These are phyloP conservation scores for Cutaneotrichosporon arboriforme DNA, from an alignment of 1,284 basidiomycete species.

Conservation along the genomic window DNA sequence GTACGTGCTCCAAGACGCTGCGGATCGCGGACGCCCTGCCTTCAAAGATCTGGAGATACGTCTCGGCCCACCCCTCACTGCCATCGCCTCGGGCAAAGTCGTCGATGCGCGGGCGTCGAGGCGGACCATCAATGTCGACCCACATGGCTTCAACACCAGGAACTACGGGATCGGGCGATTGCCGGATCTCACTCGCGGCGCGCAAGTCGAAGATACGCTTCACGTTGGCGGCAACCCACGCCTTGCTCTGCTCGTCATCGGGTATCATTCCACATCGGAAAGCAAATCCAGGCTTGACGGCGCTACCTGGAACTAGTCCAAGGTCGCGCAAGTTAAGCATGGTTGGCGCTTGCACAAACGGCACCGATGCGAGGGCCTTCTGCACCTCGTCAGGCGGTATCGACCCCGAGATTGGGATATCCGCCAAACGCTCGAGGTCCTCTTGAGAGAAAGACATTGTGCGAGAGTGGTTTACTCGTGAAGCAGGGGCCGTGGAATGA, in stretches of 20 bases:
- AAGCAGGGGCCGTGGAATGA: too few species aligned
- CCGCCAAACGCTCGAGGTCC: constrained; percentile 4
- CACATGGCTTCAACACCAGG: constrained; percentile 6
- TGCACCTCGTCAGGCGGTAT: constrained; percentile 1
- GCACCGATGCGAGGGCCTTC: constrained; percentile 4
- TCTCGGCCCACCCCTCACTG: constrained; percentile 4
- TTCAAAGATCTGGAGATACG: constrained; percentile 5
- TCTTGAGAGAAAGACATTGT: neutral
- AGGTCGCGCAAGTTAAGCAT: constrained; percentile 16
- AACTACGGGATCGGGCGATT: constrained; percentile 6
- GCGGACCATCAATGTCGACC: neutral
- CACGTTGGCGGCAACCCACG: constrained; percentile 10
- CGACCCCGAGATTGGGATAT: neutral
- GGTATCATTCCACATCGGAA: constrained; percentile 10
- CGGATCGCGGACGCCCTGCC: constrained; percentile 3
- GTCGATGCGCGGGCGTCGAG: neutral
- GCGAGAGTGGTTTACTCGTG: neutral
- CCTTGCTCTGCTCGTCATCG: neutral
- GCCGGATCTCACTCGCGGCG: constrained; percentile 1
- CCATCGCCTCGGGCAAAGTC: constrained; percentile 13
- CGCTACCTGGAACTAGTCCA: constrained; percentile 7
- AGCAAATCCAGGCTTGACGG: constrained; percentile 1
- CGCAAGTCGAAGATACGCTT: constrained; percentile 13
- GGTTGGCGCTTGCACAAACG: constrained; percentile 5
- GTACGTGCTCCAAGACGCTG: constrained; percentile 14